phyloP scores from a whole-genome alignment of 768 basidiomycete species.

The Lactifluus subvellereus region DNA sequence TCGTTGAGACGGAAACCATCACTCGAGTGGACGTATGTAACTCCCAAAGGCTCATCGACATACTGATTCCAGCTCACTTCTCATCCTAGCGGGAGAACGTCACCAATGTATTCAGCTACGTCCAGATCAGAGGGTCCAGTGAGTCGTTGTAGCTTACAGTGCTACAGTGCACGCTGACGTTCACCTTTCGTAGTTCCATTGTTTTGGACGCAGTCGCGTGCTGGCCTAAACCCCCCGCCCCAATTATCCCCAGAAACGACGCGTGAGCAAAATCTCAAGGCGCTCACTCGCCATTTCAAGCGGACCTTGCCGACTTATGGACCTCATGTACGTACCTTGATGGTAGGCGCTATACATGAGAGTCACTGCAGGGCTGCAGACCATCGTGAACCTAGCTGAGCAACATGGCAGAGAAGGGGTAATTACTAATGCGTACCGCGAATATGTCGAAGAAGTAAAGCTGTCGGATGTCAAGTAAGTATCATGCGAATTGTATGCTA shows the following conservation, averaged over 20 bases:
- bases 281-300: constrained; percentile 69
- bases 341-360: background rate
- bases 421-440: constrained; percentile 72
- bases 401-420: constrained; percentile 81
- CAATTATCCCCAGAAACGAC: constrained; percentile 69
- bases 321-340: constrained; percentile 53
- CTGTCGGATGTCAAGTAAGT: constrained; percentile 53
- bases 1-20: constrained; percentile 92
- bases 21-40: constrained; percentile 69
- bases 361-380: constrained; percentile 37
- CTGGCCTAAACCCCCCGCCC: constrained; percentile 84
- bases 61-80: background rate
- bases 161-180: background rate
- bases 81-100: constrained; percentile 59
- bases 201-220: constrained; percentile 87
- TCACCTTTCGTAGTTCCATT: constrained; percentile 60
- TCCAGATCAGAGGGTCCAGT: constrained; percentile 92
- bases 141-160: constrained; percentile 28
- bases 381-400: constrained; percentile 86
- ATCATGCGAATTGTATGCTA: background rate
- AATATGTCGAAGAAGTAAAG: constrained; percentile 54
- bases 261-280: constrained; percentile 61
- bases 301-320: constrained; percentile 65
- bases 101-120: constrained; percentile 78
- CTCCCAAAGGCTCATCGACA: background rate